phyloP scores from a whole-genome alignment of 2,329 filamentous ascomycete species.

The Byssothecium circinans region DNA sequence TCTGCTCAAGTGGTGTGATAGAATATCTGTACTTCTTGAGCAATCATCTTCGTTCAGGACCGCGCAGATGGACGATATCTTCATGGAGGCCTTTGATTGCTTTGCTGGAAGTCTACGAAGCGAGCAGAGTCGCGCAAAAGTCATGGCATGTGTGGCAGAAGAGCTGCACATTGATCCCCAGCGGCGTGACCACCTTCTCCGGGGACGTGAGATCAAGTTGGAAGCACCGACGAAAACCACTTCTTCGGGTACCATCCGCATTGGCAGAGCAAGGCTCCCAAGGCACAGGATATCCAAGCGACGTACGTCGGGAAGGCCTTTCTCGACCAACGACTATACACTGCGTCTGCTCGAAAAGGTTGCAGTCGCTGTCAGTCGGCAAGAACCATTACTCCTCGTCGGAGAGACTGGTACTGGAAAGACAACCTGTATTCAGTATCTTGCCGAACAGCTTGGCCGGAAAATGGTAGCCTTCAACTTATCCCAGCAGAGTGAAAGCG shows the following conservation, averaged over 20 bases:
- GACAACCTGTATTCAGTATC: conserved; percentile 91
- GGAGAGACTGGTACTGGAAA: conserved; percentile 99
- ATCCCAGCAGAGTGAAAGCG: conserved; percentile 95
- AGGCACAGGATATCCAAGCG: conserved; percentile 49
- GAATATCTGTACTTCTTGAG: conserved; percentile 68
- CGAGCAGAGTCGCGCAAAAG: conserved; percentile 58
- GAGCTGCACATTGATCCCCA: conserved; percentile 85
- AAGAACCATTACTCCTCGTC: conserved; percentile 92
- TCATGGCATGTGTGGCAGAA: conserved; percentile 75
- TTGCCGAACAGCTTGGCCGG: conserved; percentile 80
- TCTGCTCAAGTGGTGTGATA: conserved; percentile 86
- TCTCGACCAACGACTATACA: conserved; percentile 86
- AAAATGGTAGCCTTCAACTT: conserved; percentile 92
- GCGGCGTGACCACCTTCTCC: conserved; percentile 75
- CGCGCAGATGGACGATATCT: conserved; percentile 79
- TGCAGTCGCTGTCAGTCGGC: conserved; percentile 75
- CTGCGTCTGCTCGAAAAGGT: conserved; percentile 86
- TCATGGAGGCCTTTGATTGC: conserved; percentile 90
- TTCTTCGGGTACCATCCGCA: conserved; percentile 31
- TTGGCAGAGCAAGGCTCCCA: conserved; percentile 50
- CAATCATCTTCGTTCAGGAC: conserved; percentile 65
- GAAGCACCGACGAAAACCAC: conserved; percentile 43
- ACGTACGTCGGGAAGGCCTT: conserved; percentile 54
- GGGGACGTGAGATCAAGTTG: conserved; percentile 68
- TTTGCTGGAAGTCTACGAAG: conserved; percentile 82